Percentiles rank a stretch among this genome's conserved stretches.
phyloP scores from a whole-genome alignment of 2,329 filamentous ascomycete genomes.

The Ophiostoma piceae region DNA sequence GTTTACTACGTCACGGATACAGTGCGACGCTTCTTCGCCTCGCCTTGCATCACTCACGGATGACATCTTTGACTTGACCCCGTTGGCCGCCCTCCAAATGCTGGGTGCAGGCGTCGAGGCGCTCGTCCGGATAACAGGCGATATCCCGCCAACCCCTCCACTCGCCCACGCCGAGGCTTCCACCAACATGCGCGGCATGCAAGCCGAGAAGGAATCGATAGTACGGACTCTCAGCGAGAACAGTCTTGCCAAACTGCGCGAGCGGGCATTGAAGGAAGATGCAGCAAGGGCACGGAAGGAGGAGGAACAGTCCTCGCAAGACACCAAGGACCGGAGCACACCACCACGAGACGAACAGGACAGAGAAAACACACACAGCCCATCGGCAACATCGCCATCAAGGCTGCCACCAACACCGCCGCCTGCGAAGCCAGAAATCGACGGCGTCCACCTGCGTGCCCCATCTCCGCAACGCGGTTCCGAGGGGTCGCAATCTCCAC shows the following conservation, averaged over 20 bases:
- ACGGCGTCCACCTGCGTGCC: conserved; percentile 49
- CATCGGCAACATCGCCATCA: conserved; percentile 8
- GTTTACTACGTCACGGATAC: conserved; percentile 15
- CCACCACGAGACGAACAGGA: conserved; percentile 23
- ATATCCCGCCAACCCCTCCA: conserved; percentile 75
- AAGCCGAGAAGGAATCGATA: conserved; percentile 57
- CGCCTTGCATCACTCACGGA: conserved; percentile 37
- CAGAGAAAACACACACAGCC: background rate
- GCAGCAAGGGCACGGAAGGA: conserved; percentile 6
- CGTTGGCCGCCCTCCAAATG: conserved; percentile 70
- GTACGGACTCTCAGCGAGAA: conserved; percentile 53
- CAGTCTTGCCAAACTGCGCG: conserved; percentile 44
- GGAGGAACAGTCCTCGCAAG: background rate
- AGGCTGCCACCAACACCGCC: conserved; percentile 26
- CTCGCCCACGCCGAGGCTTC: conserved; percentile 59
- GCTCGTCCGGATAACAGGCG: conserved; percentile 66
- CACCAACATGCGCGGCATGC: conserved; percentile 55
- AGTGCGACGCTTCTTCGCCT: conserved; percentile 21
- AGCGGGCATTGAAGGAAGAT: conserved; percentile 39
- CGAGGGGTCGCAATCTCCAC: background rate
- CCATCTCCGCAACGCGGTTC: conserved; percentile 19
- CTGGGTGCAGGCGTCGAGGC: conserved; percentile 68
- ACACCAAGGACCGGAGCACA: conserved; percentile 17
- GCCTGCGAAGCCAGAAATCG: conserved; percentile 35
- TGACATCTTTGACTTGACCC: conserved; percentile 67